These are phyloP conservation scores for Isoetes engelmannii DNA, from an alignment of 83 land plant species.

Conservation along the genomic window DNA sequence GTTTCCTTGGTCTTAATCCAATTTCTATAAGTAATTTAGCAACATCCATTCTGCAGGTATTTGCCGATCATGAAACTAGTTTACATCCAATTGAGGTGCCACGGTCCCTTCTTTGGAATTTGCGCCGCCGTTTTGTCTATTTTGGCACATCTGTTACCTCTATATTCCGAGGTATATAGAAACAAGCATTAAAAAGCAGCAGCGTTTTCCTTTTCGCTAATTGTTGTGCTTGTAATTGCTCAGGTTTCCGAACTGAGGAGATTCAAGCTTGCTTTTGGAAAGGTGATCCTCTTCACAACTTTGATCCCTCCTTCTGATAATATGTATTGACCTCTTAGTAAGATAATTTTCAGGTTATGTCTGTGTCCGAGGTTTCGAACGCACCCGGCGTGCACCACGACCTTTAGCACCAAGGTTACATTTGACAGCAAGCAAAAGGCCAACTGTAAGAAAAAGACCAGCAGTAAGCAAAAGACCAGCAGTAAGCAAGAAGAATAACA, in stretches of 20 bases:
- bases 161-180: slow-evolving; percentile 63
- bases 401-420: slow-evolving; percentile 48
- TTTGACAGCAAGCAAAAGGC: slow-evolving; percentile 14
- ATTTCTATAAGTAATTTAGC: neutral
- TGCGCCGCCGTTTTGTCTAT: slow-evolving; percentile 73
- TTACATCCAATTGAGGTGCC: slow-evolving; percentile 63
- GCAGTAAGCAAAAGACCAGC: too few relatives aligned
- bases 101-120: slow-evolving; percentile 64
- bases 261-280: slow-evolving; percentile 90
- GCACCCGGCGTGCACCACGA: slow-evolving; percentile 31
- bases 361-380: slow-evolving; percentile 59
- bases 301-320: too few relatives aligned
- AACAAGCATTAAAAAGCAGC: neutral
- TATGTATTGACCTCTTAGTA: neutral
- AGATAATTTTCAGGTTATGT: slow-evolving; percentile 45
- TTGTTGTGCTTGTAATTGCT: too few relatives aligned
- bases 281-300: slow-evolving; percentile 35
- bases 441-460: neutral
- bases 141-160: slow-evolving; percentile 84
- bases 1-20: too few relatives aligned
- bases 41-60: slow-evolving; percentile 47
- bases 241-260: slow-evolving; percentile 64
- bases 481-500: too few relatives aligned
- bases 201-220: neutral
- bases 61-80: slow-evolving; percentile 88